Evolutionary conservation across 2,329 filamentous ascomycete genomes (phyloP), one percentile per base, ranked within the genome.

Genomic region (Botrytis pseudocinerea): DNA sequence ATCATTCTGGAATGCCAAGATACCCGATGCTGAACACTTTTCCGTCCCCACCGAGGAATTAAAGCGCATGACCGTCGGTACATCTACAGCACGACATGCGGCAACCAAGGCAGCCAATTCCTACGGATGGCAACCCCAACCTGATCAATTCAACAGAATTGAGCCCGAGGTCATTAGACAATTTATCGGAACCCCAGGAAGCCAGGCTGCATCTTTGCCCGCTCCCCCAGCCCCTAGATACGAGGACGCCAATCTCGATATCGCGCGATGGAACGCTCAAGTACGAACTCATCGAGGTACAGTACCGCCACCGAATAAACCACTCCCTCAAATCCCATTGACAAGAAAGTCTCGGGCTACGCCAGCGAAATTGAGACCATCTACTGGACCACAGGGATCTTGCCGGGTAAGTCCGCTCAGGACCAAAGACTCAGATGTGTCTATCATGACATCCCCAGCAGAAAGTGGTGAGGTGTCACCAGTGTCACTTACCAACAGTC

Each of bases 201-300:
- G 68, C 40, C 44, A 71, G 8, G 25, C 22, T 40, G 51, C 35
- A 6, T 65, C 63, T 16, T 70, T 69, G 4, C 66, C 35, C 4
- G 10, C 62, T 25, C 20, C 16, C 9, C 8, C 66, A 32, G 14
- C 25, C 5, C 71, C 73, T 9, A 40, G 38, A 20, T 73, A 73
- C 38, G 42, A 72, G 22, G 46, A 77, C n/a, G 70, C 66, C 16
- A 46, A 59, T 0, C 74, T 78, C n/a, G 72, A 77, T 18, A 64
- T 63, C 51, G 35, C 71, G 0, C 51, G 62, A 38, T 78, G 76
- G 76, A 46, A 70, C 10, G 5, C 5, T 1, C 60, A 71, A 46
- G 40, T 69, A 20, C 48, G 28, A 40, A 74, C 74, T 18, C 16
- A 54, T n/a, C 74, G 74, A 48, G 76, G 76, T 9, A 63, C 65